Conservation (phyloP, 2,329 filamentous ascomycete species). For the Dactylellina haptotyla region DNA sequence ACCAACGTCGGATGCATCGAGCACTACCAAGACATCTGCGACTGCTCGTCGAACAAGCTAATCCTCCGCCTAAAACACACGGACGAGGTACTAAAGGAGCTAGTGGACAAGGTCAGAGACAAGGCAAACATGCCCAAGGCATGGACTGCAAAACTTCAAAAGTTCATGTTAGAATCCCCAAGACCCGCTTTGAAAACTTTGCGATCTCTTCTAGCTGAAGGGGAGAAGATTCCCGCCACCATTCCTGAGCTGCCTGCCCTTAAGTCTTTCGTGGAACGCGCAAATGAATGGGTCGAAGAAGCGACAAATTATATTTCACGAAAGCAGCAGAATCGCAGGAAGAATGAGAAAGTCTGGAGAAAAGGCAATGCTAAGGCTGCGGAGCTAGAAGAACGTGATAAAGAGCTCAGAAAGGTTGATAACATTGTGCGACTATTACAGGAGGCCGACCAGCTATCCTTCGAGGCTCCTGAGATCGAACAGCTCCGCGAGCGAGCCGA, state of each 20-base stretch:
- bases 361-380: constrained; percentile 77
- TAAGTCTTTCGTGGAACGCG: constrained; percentile 90
- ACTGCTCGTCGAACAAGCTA: constrained; percentile 56
- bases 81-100: constrained; percentile 73
- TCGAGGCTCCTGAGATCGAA: constrained; percentile 90
- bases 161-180: constrained; percentile 81
- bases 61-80: constrained; percentile 80
- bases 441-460: constrained; percentile 85
- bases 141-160: constrained; percentile 91
- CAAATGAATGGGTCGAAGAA: constrained; percentile 98
- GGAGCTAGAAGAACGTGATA: constrained; percentile 83
- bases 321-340: constrained; percentile 96
- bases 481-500: constrained; percentile 85
- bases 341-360: constrained; percentile 89
- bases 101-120: constrained; percentile 81
- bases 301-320: constrained; percentile 95
- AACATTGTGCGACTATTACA: constrained; percentile 86
- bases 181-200: constrained; percentile 87
- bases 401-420: constrained; percentile 85
- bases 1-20: constrained; percentile 82
- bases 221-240: constrained; percentile 93
- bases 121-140: constrained; percentile 84
- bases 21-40: constrained; percentile 69
- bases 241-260: constrained; percentile 83
- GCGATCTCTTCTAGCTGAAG: constrained; percentile 85